Base-by-base conservation (phyloP, 129 eudicot genomes). In the Flaveria brownii region DNA sequence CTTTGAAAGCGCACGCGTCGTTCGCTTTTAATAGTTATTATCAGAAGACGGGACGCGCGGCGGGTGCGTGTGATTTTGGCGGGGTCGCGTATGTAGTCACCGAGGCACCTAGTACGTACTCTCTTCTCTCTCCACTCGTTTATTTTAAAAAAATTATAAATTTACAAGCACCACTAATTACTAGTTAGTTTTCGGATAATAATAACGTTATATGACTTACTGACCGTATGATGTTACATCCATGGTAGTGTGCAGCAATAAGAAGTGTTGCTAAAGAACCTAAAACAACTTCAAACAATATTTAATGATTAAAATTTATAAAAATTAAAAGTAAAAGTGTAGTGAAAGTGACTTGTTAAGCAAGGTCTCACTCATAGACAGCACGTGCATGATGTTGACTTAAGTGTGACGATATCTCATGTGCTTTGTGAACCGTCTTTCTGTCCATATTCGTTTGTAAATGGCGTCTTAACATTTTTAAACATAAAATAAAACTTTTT, bases 1-100 rank as follows among this genome's bases (percentile, higher is more conserved):
- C 96, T 18, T 56, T 94, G 1, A 83, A 82, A 80, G 96, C 96
- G 0, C 98, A 94, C 59, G 98, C 98, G 0, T 91, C 98, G 67
- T 91, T 43, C 50, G 98, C 98, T 1, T 94, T 88, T 84, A 94
- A 94, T 41, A 94, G 97, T 54, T 94, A 87, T n/a, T 91, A 91
- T 46, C 98, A 94, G 84, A 94, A 86, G 80, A 91, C 83, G 82
- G 84, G 87, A 25, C 91, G 98, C 11, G 88, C 91, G 14, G 67
- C 75, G 15, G 85, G 92, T 17, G 78, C 97, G 41, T 94, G 98
- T 66, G 81, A 45, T 69, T 94, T 91, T 30, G 93, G 83, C 18
- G 98, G 97, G 28, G 87, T 96, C 10, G 97, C 90, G 0, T 87
- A 67, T 55, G 75, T 86, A 2, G 91, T 94, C 11, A 72, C 93